phyloP scores from a whole-genome alignment of 2,329 filamentous ascomycete genomes.

The Xylariaceae sp. region DNA sequence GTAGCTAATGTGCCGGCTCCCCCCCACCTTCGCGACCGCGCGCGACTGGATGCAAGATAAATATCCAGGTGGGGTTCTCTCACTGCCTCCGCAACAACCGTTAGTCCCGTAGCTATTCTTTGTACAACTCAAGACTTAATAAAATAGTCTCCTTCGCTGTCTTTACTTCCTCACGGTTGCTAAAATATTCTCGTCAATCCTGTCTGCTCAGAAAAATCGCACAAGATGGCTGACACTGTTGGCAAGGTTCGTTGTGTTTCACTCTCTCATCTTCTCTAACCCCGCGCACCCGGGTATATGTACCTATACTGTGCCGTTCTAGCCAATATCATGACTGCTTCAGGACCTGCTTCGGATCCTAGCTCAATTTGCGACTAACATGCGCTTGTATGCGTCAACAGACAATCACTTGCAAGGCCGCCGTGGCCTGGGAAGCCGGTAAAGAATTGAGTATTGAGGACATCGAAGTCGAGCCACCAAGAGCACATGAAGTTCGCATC shows the following conservation, averaged over 20 bases:
- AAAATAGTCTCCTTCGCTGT: slow-evolving; percentile 17
- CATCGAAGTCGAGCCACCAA: slow-evolving; percentile 87
- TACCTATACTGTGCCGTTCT: not conserved
- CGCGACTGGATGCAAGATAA: slow-evolving; percentile 16
- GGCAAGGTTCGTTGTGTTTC: slow-evolving; percentile 53
- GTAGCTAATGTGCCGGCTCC: slow-evolving; percentile 22
- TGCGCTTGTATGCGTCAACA: slow-evolving; percentile 45
- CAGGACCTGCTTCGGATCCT: not conserved
- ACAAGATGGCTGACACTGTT: slow-evolving; percentile 56
- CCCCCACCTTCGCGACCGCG: slow-evolving; percentile 24
- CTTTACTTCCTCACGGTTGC: not conserved
- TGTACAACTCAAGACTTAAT: slow-evolving; percentile 4
- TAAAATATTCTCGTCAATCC: not conserved
- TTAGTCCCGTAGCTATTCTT: slow-evolving; percentile 2
- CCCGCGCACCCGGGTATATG: slow-evolving; percentile 1
- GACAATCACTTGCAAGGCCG: slow-evolving; percentile 97
- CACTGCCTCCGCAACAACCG: slow-evolving; percentile 31
- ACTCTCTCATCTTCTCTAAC: slow-evolving; percentile 18
- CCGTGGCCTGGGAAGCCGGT: slow-evolving; percentile 95
- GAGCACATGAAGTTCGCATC: slow-evolving; percentile 94
- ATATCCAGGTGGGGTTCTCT: slow-evolving; percentile 26
- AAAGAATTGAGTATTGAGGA: slow-evolving; percentile 90
- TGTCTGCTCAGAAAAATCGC: slow-evolving; percentile 4
- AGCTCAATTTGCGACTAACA: slow-evolving; percentile 13
- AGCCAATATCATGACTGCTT: not conserved